Base-by-base conservation (phyloP, 306 rosid genomes). In the Argentina anserina region DNA sequence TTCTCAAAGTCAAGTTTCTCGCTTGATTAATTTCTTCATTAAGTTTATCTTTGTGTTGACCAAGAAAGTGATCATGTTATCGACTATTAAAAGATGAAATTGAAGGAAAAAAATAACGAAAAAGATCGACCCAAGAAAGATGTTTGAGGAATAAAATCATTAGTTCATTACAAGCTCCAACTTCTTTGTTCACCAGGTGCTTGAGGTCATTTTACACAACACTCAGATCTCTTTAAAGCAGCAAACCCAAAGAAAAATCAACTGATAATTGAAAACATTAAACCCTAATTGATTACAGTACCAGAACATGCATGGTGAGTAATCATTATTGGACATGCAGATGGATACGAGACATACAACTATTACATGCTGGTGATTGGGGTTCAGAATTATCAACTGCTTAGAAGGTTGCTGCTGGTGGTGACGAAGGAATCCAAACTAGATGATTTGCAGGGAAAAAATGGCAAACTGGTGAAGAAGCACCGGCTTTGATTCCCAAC, bases 371-470 rank as follows among this genome's bases (percentile, higher is more conserved):
- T 1, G 62, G 34, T 12, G 2, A 56, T 23, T 34, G 3, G 21
- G 59, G 14, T 29, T 13, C 59, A 13, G 33, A 10, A 56, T 23
- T 26, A 56, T 10, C 17, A 61, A 53, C 23, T 39, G 8, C 33
- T 69, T 23, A 87, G 65, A 61, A 53, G 67, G 84, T 41, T 49
- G 81, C 80, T 58, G 40, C 59, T 21, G 84, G 64, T 20, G 85
- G 66, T 8, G 52, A 52, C 18, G 62, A 56, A 1, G 90, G 90
- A 39, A 81, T 33, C 90, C 93, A 86, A 84, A 84, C 33, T 23
- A 84, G 86, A 70, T 86, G 93, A n/a, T 81, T 81, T 5, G 61
- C 47, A 0, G 89, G 89, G 34, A 88, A 82, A 83, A 84, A 86
- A 75, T 86, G 93, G 45, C 90, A 89, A 4, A 81, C 70, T 5